Base-by-base conservation (phyloP, 208 protist genomes). In the Trypanosoma platydactyli region DNA sequence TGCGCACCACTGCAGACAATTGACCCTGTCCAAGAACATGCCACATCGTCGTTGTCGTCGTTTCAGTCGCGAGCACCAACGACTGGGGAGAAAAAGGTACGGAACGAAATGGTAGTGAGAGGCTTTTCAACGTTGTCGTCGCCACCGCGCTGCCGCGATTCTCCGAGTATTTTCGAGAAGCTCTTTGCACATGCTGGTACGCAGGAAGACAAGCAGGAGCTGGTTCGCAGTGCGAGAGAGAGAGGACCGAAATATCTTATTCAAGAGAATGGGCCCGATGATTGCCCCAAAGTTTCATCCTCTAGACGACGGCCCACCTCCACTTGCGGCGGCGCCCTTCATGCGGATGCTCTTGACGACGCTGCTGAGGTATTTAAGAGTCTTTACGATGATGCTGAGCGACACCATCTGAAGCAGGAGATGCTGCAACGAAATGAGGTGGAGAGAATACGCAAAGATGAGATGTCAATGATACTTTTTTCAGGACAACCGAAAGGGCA, bases 321-420 rank as follows among this genome's bases (percentile, higher is more conserved):
- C 18, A 20, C 40, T 4, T 7, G 27, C 25, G 22, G 27, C 25
- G 6, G 24, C 3, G 45, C 65, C 25, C 9, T 24, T 11, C 12
- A 52, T 18, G 60, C 24, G 0, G 69, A 38, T 42, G 58, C 3
- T 35, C 11, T 3, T 52, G 24, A 50, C 51, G 53, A 55, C 15
- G n/a, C 0, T 1, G 51, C 20, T 6, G 64, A 69, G 24, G 82
- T 92, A 12, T 92, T 87, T 59, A 50, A 57, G 0, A 76, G 86
- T 2, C 72, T 92, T 13, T 89, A 92, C 68, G 74, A 69, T 3
- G 76, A 92, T 16, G 82, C 82, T 1, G 70, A 83, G 69, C 80
- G 76, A 20, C n/a, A 42, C 29, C 49, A 49, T 24, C 40, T 3
- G 9, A 45, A 50, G 42, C 62, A 63, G 52, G 50, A 24, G 40